phyloP scores from a whole-genome alignment of 177 flowering plant species.

The Vitis hybrid region DNA sequence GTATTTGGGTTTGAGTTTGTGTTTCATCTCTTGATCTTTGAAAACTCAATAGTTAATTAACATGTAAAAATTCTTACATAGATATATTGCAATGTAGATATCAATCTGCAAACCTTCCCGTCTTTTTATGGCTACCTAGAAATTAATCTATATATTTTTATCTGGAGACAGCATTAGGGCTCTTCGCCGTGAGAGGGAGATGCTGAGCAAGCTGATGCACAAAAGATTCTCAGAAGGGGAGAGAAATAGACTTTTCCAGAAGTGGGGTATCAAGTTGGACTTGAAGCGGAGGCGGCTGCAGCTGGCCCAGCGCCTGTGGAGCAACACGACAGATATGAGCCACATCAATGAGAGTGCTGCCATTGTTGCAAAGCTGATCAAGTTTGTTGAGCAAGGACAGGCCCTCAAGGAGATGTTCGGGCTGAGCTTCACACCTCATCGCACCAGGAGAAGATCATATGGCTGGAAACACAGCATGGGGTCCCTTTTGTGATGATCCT shows the following conservation, averaged over 20 bases:
- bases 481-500: conserved; percentile 30
- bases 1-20: too few species aligned
- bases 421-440: conserved; percentile 61
- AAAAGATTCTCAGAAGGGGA: conserved; percentile 50
- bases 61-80: too few species aligned
- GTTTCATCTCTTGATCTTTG: too few species aligned
- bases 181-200: conserved; percentile 52
- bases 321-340: conserved; percentile 38
- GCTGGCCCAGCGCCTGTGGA: conserved; percentile 48
- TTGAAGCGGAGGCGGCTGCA: conserved; percentile 55
- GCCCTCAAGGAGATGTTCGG: conserved; percentile 64
- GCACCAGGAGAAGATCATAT: conserved; percentile 40
- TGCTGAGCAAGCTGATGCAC: conserved; percentile 50
- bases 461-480: conserved; percentile 55
- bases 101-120: too few species aligned
- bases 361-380: conserved; percentile 51
- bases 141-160: background rate
- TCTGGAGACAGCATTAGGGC: conserved; percentile 35
- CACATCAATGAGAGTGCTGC: conserved; percentile 54
- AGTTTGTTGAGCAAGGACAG: conserved; percentile 44
- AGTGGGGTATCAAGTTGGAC: conserved; percentile 52
- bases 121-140: too few species aligned
- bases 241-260: conserved; percentile 38
- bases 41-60: too few species aligned
- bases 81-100: too few species aligned